These are phyloP conservation scores for Capsicum baccatum DNA, from an alignment of 257 asterid genomes.

Conservation along the genomic window DNA sequence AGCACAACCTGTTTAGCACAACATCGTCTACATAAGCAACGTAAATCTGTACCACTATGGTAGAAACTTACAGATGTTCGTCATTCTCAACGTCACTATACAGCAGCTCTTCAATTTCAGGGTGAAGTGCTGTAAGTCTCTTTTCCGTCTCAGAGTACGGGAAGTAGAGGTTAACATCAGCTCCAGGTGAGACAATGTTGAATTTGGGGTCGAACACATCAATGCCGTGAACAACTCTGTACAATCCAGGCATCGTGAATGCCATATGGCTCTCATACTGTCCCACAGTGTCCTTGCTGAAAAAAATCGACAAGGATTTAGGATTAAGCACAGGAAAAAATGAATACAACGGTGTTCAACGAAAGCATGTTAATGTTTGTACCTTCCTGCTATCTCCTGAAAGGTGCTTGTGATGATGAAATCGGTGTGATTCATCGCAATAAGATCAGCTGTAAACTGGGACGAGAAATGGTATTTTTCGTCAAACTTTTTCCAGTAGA, in stretches of 20 bases:
- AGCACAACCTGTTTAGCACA: background rate
- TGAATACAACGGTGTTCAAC: background rate
- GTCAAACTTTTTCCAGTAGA: constrained; percentile 45
- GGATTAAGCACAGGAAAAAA: background rate
- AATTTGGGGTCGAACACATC: constrained; percentile 93
- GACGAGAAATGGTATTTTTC: constrained; percentile 94
- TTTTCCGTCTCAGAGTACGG: constrained; percentile 70
- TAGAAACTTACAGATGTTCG: constrained; percentile 73
- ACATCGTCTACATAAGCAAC: background rate
- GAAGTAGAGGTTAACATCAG: constrained; percentile 75
- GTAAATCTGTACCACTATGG: background rate
- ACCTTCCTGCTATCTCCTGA: constrained; percentile 99
- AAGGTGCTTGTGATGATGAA: constrained; percentile 98
- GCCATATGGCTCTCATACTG: constrained; percentile 97
- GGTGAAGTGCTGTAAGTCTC: constrained; percentile 75
- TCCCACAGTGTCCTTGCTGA: constrained; percentile 94
- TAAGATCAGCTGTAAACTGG: constrained; percentile 95
- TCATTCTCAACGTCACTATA: constrained; percentile 79
- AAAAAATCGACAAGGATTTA: background rate
- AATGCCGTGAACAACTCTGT: constrained; percentile 95
- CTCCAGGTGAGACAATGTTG: constrained; percentile 97
- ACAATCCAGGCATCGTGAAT: constrained; percentile 96
- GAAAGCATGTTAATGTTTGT: background rate
- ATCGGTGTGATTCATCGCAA: constrained; percentile 97
- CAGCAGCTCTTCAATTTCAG: constrained; percentile 85